Conservation (phyloP, 2,329 filamentous ascomycete genomes). For the Xylaria arbuscula region DNA sequence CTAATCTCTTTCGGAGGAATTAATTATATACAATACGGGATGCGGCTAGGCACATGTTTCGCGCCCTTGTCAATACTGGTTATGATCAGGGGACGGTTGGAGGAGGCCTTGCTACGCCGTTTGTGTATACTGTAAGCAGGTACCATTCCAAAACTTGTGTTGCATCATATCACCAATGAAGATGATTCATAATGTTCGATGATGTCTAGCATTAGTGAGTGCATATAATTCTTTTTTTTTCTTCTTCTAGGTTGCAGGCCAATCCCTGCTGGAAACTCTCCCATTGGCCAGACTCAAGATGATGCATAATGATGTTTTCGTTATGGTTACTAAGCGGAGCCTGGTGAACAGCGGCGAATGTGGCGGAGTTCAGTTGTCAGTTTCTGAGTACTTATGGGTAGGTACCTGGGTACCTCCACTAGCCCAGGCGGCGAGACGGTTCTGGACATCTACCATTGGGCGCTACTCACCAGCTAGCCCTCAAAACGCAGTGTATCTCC, state of each 20-base stretch:
- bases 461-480: too few species aligned
- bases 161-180: background rate
- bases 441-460: background rate
- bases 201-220: background rate
- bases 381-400: too few species aligned
- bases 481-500: background rate
- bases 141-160: background rate
- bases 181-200: background rate
- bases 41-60: too few species aligned
- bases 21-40: too few species aligned
- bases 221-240: background rate
- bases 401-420: background rate
- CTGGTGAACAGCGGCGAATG: background rate
- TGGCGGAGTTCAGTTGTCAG: conserved; percentile 6
- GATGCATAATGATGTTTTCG: conserved; percentile 24
- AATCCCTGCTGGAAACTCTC: background rate
- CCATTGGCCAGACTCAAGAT: conserved; percentile 12
- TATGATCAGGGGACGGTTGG: too few species aligned
- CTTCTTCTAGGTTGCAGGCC: background rate
- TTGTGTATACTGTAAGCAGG: too few species aligned
- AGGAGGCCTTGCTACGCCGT: too few species aligned
- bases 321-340: background rate
- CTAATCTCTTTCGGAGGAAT: too few species aligned
- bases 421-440: background rate
- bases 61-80: too few species aligned